These are phyloP conservation scores for Carex kokanica DNA, from an alignment of 176 grass and related monocot genomes.

Conservation along the genomic window DNA sequence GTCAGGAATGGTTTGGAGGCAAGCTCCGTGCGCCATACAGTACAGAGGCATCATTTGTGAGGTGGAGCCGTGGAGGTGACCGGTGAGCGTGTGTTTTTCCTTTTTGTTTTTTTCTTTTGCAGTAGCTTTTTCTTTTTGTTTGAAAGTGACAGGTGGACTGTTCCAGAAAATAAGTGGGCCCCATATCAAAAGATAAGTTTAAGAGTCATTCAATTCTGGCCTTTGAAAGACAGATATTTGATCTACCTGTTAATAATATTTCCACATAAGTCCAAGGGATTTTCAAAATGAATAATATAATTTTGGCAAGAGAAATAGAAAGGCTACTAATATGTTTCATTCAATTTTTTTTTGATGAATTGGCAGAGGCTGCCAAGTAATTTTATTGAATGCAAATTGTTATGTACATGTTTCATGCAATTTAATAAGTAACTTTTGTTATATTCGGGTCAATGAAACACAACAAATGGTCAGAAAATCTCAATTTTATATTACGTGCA, in stretches of 20 bases:
- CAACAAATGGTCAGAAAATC: too few species aligned
- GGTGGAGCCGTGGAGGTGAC: not conserved
- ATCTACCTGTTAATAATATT: not conserved
- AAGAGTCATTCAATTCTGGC: not conserved
- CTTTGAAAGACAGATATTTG: not conserved
- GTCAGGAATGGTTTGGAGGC: not conserved
- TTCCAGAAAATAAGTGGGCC: not conserved
- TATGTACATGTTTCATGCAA: too few species aligned
- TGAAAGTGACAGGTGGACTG: not conserved
- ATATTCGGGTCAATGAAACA: too few species aligned
- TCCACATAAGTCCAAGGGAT: not conserved
- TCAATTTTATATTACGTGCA: too few species aligned
- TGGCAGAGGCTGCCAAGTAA: too few species aligned
- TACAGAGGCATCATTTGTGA: not conserved
- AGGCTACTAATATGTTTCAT: too few species aligned
- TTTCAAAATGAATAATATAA: not conserved
- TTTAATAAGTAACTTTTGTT: too few species aligned
- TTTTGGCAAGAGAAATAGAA: too few species aligned
- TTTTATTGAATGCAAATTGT: too few species aligned
- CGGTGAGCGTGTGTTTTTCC: not conserved
- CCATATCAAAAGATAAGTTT: not conserved
- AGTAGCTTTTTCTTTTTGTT: not conserved
- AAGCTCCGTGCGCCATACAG: not conserved
- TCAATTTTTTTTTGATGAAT: too few species aligned
- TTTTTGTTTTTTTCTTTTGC: not conserved